Conservation (phyloP, 345 rosid genomes). For the Carallia brachiata region DNA sequence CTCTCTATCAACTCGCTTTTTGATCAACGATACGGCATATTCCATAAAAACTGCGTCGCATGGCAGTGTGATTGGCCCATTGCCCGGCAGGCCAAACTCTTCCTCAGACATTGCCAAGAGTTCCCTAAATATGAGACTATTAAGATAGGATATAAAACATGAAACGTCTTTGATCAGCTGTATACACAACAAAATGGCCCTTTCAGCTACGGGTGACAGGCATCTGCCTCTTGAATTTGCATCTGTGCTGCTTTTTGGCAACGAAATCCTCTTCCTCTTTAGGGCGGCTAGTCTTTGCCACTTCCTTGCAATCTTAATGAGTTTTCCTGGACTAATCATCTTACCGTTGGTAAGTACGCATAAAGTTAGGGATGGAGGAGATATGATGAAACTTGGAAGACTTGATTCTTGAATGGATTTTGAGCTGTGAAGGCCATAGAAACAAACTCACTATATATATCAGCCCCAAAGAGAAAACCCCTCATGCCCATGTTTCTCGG, state of each 20-base stretch:
- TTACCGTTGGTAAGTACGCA: not conserved
- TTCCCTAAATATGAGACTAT: slow-evolving; percentile 13
- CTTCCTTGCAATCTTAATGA: slow-evolving; percentile 14
- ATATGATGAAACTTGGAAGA: not conserved
- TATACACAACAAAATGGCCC: slow-evolving; percentile 22
- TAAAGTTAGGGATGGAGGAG: not conserved
- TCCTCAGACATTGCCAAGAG: slow-evolving; percentile 16
- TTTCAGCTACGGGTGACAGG: slow-evolving; percentile 8
- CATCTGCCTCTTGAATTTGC: not conserved
- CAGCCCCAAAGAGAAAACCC: not conserved
- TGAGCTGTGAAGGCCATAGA: not conserved
- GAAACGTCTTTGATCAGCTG: slow-evolving; percentile 9
- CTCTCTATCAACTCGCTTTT: slow-evolving; percentile 3
- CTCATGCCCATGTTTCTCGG: not conserved
- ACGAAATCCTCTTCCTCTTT: slow-evolving; percentile 12
- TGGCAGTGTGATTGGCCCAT: slow-evolving; percentile 18
- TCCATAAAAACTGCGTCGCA: slow-evolving; percentile 19
- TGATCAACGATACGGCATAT: slow-evolving; percentile 4
- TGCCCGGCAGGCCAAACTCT: slow-evolving; percentile 16
- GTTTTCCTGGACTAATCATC: slow-evolving; percentile 8
- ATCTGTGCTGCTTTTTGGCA: not conserved
- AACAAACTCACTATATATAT: not conserved
- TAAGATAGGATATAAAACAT: slow-evolving; percentile 6
- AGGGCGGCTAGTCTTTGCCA: slow-evolving; percentile 15
- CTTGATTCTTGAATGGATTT: too few species aligned